Percentiles rank a stretch among this genome's conserved stretches.
Conservation (phyloP, 352 stramenopile species). For the Pythium plurisporium region DNA sequence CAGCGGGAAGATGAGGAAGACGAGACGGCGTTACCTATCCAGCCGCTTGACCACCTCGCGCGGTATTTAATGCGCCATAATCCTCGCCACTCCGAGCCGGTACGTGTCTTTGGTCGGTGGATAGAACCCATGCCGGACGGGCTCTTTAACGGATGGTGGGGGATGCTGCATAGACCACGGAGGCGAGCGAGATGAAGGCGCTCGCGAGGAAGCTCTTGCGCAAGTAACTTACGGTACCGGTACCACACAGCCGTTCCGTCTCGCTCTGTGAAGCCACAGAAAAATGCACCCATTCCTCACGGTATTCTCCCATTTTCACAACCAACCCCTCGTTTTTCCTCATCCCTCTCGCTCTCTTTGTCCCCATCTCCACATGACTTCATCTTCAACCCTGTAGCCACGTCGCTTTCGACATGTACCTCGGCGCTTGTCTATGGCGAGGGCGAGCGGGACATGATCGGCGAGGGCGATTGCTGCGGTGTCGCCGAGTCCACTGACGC, state of each 20-base stretch:
- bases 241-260: neutral
- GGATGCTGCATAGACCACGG: conserved; percentile 8
- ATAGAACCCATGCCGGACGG: neutral
- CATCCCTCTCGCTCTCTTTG: neutral
- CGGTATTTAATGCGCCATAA: conserved; percentile 67
- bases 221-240: conserved; percentile 6
- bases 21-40: conserved; percentile 33
- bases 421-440: conserved; percentile 30
- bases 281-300: conserved; percentile 3
- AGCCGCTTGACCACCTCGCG: conserved; percentile 61
- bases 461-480: conserved; percentile 37
- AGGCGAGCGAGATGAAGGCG: conserved; percentile 6
- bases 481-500: conserved; percentile 48
- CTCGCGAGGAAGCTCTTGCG: conserved; percentile 17
- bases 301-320: neutral
- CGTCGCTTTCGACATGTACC: no score
- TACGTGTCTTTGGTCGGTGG: conserved; percentile 20
- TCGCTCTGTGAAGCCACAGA: neutral
- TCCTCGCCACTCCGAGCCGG: conserved; percentile 41
- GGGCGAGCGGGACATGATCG: conserved; percentile 55
- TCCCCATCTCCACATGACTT: neutral
- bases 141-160: neutral
- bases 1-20: conserved; percentile 34
- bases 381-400: no score
- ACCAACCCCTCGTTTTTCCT: neutral